These are phyloP conservation scores for Ananas comosus DNA, from an alignment of 176 grass and related monocot genomes.

Conservation along the genomic window DNA sequence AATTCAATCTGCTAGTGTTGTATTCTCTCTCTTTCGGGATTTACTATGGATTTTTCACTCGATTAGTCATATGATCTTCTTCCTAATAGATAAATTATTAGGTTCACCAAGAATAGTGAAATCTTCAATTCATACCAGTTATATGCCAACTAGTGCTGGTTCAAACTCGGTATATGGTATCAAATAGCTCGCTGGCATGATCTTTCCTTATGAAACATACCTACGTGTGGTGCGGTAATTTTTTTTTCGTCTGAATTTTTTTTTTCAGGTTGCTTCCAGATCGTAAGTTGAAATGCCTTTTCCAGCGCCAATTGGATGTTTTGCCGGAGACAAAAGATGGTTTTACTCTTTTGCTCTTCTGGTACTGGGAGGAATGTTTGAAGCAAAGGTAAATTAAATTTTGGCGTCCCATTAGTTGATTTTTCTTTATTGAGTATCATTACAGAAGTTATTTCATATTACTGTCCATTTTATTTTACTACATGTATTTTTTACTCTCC, in stretches of 20 bases:
- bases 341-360: conserved; percentile 82
- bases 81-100: no score
- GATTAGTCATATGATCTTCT: background rate
- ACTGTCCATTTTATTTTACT: background rate
- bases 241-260: conserved; percentile 5
- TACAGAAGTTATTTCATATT: background rate
- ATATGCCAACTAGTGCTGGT: background rate
- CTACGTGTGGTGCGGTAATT: background rate
- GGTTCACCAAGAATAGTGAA: no score
- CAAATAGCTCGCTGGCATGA: no score
- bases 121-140: no score
- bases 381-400: conserved; percentile 54
- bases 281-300: conserved; percentile 83
- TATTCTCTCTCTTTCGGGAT: background rate
- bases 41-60: background rate
- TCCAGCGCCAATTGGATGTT: conserved; percentile 61
- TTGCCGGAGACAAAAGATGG: conserved; percentile 98
- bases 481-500: background rate
- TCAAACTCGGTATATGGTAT: background rate
- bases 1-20: conserved; percentile 3
- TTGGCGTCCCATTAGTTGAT: background rate
- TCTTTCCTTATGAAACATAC: background rate
- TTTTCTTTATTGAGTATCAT: background rate
- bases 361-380: conserved; percentile 94
- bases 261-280: conserved; percentile 74